These are phyloP conservation scores for Penicillium palitans DNA, from an alignment of 2,329 filamentous ascomycete genomes.

Conservation along the genomic window DNA sequence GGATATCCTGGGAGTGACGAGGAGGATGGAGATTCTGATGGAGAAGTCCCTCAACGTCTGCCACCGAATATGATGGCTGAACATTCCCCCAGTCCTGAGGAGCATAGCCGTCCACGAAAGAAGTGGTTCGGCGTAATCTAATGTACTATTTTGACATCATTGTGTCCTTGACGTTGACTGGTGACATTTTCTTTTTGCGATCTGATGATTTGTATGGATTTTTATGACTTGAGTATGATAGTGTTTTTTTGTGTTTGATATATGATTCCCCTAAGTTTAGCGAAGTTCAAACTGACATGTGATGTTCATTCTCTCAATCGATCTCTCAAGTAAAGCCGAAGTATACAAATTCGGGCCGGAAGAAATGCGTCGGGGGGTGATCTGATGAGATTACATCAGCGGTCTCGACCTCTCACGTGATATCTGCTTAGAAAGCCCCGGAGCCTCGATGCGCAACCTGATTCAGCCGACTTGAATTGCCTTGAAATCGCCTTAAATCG, in stretches of 20 bases:
- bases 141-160: slow-evolving; percentile 21
- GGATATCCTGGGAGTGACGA: slow-evolving; percentile 26
- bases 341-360: slow-evolving; percentile 1
- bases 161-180: slow-evolving; percentile 8
- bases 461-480: background rate
- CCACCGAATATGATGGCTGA: slow-evolving; percentile 12
- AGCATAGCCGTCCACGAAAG: slow-evolving; percentile 26
- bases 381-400: slow-evolving; percentile 9
- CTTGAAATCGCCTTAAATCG: background rate
- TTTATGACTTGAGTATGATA: background rate
- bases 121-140: slow-evolving; percentile 35
- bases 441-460: background rate
- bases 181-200: slow-evolving; percentile 1
- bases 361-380: background rate
- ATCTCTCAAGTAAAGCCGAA: background rate
- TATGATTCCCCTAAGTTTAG: slow-evolving; percentile 5
- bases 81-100: slow-evolving; percentile 3
- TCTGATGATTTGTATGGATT: slow-evolving; percentile 11
- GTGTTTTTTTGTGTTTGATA: background rate
- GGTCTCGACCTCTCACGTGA: slow-evolving; percentile 13
- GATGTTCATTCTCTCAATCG: background rate
- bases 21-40: slow-evolving; percentile 18
- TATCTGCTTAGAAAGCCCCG: slow-evolving; percentile 8
- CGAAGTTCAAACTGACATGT: background rate
- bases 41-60: slow-evolving; percentile 19